Conservation (phyloP, 73 alveolate genomes). For the Urostyla sp. region DNA sequence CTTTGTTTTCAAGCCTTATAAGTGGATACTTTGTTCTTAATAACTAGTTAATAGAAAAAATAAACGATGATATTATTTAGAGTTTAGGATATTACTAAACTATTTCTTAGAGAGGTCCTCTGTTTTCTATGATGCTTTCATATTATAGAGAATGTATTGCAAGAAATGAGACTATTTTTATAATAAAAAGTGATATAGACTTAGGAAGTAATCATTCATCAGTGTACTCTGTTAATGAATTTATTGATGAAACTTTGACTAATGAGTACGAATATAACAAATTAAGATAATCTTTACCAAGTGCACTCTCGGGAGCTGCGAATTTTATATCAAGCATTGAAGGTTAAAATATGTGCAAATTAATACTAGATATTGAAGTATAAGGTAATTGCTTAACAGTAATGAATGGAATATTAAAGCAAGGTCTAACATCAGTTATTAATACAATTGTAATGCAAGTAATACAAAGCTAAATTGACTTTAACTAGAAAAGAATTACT, state of each 20-base stretch:
- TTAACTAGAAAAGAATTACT: background rate
- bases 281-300: slow-evolving; percentile 15
- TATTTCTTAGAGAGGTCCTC: slow-evolving; percentile 21
- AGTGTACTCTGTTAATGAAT: slow-evolving; percentile 19
- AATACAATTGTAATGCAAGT: slow-evolving; percentile 32
- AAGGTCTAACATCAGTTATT: slow-evolving; percentile 32
- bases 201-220: background rate
- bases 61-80: slow-evolving; percentile 1
- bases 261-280: slow-evolving; percentile 11
- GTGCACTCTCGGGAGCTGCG: background rate
- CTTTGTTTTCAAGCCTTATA: slow-evolving; percentile 18
- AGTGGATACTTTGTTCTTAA: slow-evolving; percentile 37
- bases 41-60: background rate
- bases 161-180: slow-evolving; percentile 12
- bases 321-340: background rate
- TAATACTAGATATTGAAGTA: background rate
- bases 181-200: slow-evolving; percentile 9
- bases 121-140: slow-evolving; percentile 5
- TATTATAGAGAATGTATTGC: slow-evolving; percentile 50
- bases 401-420: slow-evolving; percentile 34
- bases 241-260: background rate
- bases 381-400: slow-evolving; percentile 7
- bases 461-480: slow-evolving; percentile 11
- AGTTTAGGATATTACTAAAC: slow-evolving; percentile 14
- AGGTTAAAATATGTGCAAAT: slow-evolving; percentile 4